Evolutionary conservation across 2,329 filamentous ascomycete genomes (phyloP).

Genomic region (Neurospora sp.): DNA sequence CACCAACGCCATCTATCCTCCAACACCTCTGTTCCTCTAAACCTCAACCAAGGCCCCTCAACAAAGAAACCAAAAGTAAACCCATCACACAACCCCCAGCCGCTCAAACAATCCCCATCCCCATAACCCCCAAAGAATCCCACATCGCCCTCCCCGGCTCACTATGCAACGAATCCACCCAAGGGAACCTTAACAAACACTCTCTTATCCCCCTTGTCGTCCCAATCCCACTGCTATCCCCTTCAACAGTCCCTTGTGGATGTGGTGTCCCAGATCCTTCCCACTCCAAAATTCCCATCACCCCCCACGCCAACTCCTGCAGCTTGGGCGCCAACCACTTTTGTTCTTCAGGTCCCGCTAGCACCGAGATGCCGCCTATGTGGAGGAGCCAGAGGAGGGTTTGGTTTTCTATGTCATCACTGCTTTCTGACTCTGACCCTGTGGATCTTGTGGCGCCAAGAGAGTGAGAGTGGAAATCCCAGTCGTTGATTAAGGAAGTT

Average conservation of each 20-base stretch:
- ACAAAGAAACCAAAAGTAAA: not conserved
- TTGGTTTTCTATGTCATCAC: not conserved
- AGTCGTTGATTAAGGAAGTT: not conserved
- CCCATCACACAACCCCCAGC: not conserved
- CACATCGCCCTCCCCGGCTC: not conserved
- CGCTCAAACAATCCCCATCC: not conserved
- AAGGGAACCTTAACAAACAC: not conserved
- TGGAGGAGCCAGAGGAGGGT: constrained; percentile 3
- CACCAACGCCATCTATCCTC: not conserved
- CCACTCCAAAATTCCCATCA: not conserved
- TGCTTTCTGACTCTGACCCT: not conserved
- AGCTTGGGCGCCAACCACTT: not conserved
- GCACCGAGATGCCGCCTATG: not conserved
- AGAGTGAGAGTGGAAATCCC: not conserved
- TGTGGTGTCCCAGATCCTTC: not conserved
- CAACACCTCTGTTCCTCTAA: not conserved
- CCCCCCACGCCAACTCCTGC: not conserved
- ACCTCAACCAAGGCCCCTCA: not conserved
- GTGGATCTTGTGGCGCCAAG: no score
- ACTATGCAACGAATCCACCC: constrained; percentile 1
- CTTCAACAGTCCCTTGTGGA: not conserved
- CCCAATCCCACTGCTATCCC: no score
- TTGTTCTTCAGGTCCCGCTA: not conserved
- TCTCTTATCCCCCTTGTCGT: no score
- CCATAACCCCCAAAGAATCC: not conserved